A percentile compares a stretch with the other conserved stretches of the same genome.
phyloP scores from a whole-genome alignment of 257 asterid species.

The Penstemon davidsonii region DNA sequence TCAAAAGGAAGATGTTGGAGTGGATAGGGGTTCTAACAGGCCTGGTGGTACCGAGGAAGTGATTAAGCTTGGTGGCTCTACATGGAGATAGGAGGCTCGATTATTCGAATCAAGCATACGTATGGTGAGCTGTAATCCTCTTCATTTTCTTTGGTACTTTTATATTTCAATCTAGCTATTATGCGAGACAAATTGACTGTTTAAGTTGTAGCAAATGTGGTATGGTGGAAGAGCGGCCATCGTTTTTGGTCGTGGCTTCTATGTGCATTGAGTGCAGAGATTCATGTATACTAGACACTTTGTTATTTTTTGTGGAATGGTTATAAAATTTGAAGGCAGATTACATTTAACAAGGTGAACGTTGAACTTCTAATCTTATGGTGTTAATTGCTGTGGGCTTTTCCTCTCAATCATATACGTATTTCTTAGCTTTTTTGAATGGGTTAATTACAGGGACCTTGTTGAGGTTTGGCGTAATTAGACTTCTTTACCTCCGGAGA shows the following conservation, averaged over 20 bases:
- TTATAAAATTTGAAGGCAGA: neutral
- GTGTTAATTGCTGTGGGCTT: neutral
- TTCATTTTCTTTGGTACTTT: conserved; percentile 6
- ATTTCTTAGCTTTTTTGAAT: neutral
- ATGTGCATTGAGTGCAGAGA: conserved; percentile 11
- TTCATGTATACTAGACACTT: conserved; percentile 24
- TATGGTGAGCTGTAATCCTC: neutral
- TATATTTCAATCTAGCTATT: conserved; percentile 2
- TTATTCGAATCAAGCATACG: neutral
- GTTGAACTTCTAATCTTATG: neutral
- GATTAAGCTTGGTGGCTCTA: conserved; percentile 86
- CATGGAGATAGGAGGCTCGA: conserved; percentile 62
- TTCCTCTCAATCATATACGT: neutral
- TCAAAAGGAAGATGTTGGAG: conserved; percentile 56
- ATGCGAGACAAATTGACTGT: conserved; percentile 9
- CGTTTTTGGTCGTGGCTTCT: neutral
- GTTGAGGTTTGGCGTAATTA: too few relatives aligned
- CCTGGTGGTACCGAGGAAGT: conserved; percentile 83
- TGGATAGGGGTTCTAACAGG: conserved; percentile 43
- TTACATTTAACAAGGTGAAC: neutral
- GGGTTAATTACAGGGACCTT: too few relatives aligned
- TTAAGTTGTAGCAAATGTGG: neutral
- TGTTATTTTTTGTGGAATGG: conserved; percentile 11
- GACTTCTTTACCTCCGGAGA: too few relatives aligned
- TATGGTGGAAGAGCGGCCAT: neutral